Base-by-base conservation (phyloP, 169 alveolate genomes). In the Cryptosporidium bovis region DNA sequence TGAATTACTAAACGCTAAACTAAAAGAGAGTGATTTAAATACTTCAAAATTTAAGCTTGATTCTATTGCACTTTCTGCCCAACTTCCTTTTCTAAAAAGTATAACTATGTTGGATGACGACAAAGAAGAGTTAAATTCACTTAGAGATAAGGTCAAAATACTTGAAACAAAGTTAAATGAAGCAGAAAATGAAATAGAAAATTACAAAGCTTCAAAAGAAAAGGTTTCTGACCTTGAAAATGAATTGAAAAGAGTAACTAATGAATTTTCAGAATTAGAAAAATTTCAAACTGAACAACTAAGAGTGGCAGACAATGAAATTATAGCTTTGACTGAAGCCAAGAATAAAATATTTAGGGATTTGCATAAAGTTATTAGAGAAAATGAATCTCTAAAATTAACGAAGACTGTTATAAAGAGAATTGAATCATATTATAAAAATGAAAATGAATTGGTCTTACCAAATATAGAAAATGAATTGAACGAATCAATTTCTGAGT, bases 51-150 rank as follows among this genome's bases (percentile, higher is more conserved):
- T 58, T 31, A 77, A 77, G 33, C 71, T 77, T 34, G 40, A 77
- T 10, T 58, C 87, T 44, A 18, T 77, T 68, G 87, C 87, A 20
- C 87, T 77, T 15, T 31, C 27, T 77, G 87, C 87, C 4, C 87
- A 77, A 48, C 15, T 77, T 13, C 87, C 87, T 40, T 77, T 60
- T 77, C 36, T 77, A 46, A 77, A 60, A 62, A 77, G 87, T 40
- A 77, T 12, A 16, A 34, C 71, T 6, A 18, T 77, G 29, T 34
- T 44, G 51, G 71, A 62, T 1, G 64, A 56, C 33, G 71, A 77
- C 18, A 56, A 77, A 44, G 71, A 77, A 77, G 87, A 77, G 56
- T 24, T 77, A 12, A 15, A 44, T 12, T 44, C 44, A 18, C 64
- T 77, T 18, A 56, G 71, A 44, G 64, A 16, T 36, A 60, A 60